A percentile compares a stretch with the other conserved stretches of the same genome.
Conservation (phyloP, 139 green algal genomes). For the Picochlorum sp. region DNA sequence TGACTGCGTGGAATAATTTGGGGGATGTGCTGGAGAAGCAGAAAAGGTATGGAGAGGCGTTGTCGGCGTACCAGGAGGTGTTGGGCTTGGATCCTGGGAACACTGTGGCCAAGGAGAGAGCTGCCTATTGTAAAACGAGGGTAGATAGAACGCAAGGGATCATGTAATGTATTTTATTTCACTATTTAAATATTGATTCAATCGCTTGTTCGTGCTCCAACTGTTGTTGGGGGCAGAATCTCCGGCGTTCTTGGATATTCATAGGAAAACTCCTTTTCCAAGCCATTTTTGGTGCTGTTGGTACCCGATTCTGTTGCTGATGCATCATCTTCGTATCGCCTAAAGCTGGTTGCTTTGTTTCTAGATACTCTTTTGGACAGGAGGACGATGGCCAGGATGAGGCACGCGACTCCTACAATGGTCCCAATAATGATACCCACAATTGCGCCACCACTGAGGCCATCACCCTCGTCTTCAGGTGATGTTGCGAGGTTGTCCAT, state of each 20-base stretch:
- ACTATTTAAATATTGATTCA: not conserved
- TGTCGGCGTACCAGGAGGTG: conserved; percentile 70
- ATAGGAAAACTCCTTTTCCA: no score
- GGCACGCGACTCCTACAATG: conserved; percentile 6
- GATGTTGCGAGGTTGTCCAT: not conserved
- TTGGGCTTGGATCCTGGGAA: conserved; percentile 81
- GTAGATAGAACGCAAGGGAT: conserved; percentile 21
- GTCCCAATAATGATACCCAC: conserved; percentile 16
- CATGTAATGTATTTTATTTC: not conserved
- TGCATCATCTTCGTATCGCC: conserved; percentile 13
- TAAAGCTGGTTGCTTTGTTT: conserved; percentile 9
- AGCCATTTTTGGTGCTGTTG: no score
- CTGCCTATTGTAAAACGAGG: conserved; percentile 37
- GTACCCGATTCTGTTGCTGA: not conserved
- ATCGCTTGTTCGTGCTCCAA: not conserved
- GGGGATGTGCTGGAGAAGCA: conserved; percentile 81
- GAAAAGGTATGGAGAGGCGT: conserved; percentile 58
- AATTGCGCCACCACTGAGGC: conserved; percentile 13
- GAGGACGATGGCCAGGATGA: not conserved
- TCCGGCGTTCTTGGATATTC: no score
- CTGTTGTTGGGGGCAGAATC: no score
- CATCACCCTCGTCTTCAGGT: not conserved
- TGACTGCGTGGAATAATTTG: conserved; percentile 97
- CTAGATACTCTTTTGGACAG: not conserved
- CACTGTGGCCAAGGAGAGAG: conserved; percentile 55